Percentiles rank a stretch among this genome's conserved stretches.
These are phyloP conservation scores for Fraxinus greggii DNA, from an alignment of 305 asterid genomes.

Conservation along the genomic window DNA sequence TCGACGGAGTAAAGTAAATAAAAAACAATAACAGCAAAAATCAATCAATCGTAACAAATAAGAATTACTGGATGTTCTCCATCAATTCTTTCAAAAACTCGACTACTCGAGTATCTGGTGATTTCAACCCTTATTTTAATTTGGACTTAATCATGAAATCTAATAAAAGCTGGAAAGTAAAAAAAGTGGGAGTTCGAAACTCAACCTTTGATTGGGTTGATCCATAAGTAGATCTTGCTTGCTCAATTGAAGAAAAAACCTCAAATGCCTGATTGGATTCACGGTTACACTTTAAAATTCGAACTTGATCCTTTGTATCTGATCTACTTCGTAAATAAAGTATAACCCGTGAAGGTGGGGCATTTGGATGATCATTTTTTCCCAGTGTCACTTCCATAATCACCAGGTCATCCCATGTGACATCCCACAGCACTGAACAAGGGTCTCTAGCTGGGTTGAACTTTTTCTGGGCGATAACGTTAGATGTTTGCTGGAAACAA, in stretches of 20 bases:
- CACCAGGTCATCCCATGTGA: conserved; percentile 78
- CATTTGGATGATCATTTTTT: conserved; percentile 74
- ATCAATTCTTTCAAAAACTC: neutral
- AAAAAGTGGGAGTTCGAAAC: conserved; percentile 19
- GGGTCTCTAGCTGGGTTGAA: conserved; percentile 95
- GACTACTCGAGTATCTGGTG: neutral
- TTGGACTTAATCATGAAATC: conserved; percentile 7
- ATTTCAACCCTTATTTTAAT: neutral
- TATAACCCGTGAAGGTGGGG: conserved; percentile 79
- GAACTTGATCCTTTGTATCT: conserved; percentile 78
- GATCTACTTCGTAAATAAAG: conserved; percentile 65
- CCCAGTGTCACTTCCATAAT: conserved; percentile 85
- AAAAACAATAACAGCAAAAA: neutral
- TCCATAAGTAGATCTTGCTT: conserved; percentile 74
- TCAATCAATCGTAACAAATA: neutral
- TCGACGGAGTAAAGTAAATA: neutral
- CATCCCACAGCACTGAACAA: conserved; percentile 93
- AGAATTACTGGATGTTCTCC: neutral
- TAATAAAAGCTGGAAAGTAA: conserved; percentile 14
- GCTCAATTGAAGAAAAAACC: conserved; percentile 80
- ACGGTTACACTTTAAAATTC: conserved; percentile 69
- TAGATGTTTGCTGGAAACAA: conserved; percentile 81
- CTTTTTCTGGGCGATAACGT: conserved; percentile 85
- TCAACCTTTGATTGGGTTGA: conserved; percentile 63
- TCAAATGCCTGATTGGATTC: conserved; percentile 81